These are phyloP conservation scores for Globisporangium cylindrosporum DNA, from an alignment of 352 stramenopile genomes.

Conservation along the genomic window DNA sequence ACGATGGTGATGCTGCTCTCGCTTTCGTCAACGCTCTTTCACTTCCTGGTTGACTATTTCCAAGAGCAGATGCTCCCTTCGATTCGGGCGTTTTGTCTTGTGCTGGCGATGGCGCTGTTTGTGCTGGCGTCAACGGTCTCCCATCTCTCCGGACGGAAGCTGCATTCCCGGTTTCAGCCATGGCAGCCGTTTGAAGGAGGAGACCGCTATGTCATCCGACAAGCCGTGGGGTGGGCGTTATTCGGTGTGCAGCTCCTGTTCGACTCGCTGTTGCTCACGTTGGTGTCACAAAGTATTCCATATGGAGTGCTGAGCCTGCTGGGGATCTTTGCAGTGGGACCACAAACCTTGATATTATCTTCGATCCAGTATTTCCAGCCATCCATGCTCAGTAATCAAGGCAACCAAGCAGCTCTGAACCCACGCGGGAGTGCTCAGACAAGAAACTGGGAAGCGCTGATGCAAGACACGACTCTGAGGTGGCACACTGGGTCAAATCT, in stretches of 20 bases:
- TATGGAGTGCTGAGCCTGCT: constrained; percentile 30
- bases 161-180: constrained; percentile 26
- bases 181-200: constrained; percentile 57
- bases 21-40: constrained; percentile 34
- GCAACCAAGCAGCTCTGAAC: neutral
- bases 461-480: constrained; percentile 23
- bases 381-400: neutral
- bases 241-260: constrained; percentile 49
- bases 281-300: constrained; percentile 24
- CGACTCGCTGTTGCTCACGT: constrained; percentile 38
- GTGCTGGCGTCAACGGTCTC: constrained; percentile 27
- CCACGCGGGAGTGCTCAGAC: neutral
- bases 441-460: constrained; percentile 20
- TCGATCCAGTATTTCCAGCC: constrained; percentile 39
- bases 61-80: constrained; percentile 19
- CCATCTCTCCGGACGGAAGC: constrained; percentile 30
- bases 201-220: constrained; percentile 38
- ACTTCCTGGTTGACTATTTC: constrained; percentile 38
- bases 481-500: constrained; percentile 30
- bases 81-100: constrained; percentile 17
- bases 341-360: constrained; percentile 32
- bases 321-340: constrained; percentile 31
- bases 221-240: constrained; percentile 54
- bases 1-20: constrained; percentile 41
- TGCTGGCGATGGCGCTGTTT: constrained; percentile 30